phyloP scores from a whole-genome alignment of 1,284 basidiomycete species.

The Trametes polyzona region DNA sequence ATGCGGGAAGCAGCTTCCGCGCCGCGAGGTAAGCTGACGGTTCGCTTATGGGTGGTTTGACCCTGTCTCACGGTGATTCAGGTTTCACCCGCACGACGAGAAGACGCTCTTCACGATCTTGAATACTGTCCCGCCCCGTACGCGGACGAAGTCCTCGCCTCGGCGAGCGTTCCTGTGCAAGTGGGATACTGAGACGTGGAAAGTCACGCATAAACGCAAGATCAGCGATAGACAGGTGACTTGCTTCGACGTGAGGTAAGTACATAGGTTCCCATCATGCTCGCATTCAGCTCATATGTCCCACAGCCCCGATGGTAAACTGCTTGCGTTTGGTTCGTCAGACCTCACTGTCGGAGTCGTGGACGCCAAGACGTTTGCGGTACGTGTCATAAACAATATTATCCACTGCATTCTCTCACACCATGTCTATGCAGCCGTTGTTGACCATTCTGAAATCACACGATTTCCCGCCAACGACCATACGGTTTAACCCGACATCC shows the following conservation, averaged over 20 bases:
- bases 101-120: slow-evolving; percentile 72
- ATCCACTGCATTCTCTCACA: neutral
- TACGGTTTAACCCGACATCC: slow-evolving; percentile 86
- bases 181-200: slow-evolving; percentile 67
- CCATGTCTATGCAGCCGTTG: slow-evolving; percentile 63
- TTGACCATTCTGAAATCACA: slow-evolving; percentile 91
- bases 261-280: neutral
- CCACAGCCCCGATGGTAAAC: slow-evolving; percentile 75
- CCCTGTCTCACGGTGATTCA: slow-evolving; percentile 17
- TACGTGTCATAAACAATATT: slow-evolving; percentile 46
- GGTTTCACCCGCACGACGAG: slow-evolving; percentile 63
- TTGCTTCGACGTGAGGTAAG: slow-evolving; percentile 84
- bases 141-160: slow-evolving; percentile 55
- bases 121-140: slow-evolving; percentile 68
- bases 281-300: neutral
- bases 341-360: slow-evolving; percentile 87
- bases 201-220: slow-evolving; percentile 57
- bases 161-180: slow-evolving; percentile 65
- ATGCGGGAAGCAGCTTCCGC: slow-evolving; percentile 69
- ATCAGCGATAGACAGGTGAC: slow-evolving; percentile 82
- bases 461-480: slow-evolving; percentile 90
- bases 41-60: neutral
- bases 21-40: slow-evolving; percentile 66
- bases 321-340: slow-evolving; percentile 87
- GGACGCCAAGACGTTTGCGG: slow-evolving; percentile 80